phyloP scores from a whole-genome alignment of 345 rosid genomes.

The Aethionema arabicum region DNA sequence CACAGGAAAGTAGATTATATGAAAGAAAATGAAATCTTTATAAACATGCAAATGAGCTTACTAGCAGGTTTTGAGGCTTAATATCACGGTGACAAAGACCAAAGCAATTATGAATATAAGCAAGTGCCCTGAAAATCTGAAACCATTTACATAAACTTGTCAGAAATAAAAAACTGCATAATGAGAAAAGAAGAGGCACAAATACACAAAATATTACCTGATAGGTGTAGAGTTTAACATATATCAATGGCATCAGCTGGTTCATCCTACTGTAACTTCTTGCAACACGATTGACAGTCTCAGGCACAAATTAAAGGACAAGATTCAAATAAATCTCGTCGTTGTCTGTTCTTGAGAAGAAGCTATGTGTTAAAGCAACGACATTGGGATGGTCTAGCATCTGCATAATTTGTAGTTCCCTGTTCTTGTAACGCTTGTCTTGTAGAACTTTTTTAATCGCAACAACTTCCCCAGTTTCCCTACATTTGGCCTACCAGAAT shows the following conservation, averaged over 20 bases:
- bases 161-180: constrained; percentile 2
- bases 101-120: constrained; percentile 77
- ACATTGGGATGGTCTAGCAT: constrained; percentile 96
- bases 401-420: constrained; percentile 93
- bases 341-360: constrained; percentile 82
- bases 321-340: constrained; percentile 89
- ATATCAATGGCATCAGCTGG: constrained; percentile 88
- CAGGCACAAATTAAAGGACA: constrained; percentile 92
- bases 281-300: constrained; percentile 78
- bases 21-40: constrained; percentile 18
- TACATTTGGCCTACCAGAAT: constrained; percentile 79
- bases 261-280: constrained; percentile 71
- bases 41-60: constrained; percentile 37
- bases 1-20: neutral
- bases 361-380: constrained; percentile 79
- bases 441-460: constrained; percentile 95
- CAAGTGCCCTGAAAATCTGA: constrained; percentile 98
- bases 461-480: constrained; percentile 91
- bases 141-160: constrained; percentile 30
- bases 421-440: constrained; percentile 93
- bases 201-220: constrained; percentile 50
- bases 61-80: constrained; percentile 94
- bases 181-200: neutral
- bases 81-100: constrained; percentile 95
- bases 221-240: constrained; percentile 87